phyloP scores from a whole-genome alignment of 257 asterid genomes.

The Solanum medicagineum region DNA sequence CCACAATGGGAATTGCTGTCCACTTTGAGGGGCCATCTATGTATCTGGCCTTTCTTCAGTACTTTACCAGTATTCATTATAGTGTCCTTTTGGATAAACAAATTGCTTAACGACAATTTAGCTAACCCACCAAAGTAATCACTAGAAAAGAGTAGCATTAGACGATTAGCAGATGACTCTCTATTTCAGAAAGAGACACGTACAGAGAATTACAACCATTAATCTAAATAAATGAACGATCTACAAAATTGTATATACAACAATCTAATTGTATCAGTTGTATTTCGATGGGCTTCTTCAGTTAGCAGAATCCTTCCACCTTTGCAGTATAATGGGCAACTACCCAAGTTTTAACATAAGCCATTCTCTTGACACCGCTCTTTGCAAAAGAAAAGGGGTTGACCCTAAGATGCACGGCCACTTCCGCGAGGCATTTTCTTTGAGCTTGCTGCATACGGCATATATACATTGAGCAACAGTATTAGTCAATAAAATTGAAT shows the following conservation, averaged over 20 bases:
- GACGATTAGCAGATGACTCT: background rate
- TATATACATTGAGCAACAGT: background rate
- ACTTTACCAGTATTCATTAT: background rate
- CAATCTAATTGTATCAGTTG: background rate
- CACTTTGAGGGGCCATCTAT: background rate
- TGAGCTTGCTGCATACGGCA: conserved; percentile 26
- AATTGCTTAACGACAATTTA: background rate
- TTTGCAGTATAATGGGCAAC: background rate
- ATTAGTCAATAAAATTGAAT: background rate
- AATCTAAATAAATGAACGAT: background rate
- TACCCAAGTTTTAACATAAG: background rate
- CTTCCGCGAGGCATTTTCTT: conserved; percentile 96
- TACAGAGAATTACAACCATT: background rate
- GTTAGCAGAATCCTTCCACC: background rate
- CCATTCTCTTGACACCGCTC: background rate
- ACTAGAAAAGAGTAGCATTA: background rate
- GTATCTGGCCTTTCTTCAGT: background rate
- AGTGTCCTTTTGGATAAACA: background rate
- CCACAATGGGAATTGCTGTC: background rate
- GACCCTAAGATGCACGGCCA: conserved; percentile 59
- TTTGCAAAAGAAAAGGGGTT: background rate
- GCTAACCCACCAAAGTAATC: background rate
- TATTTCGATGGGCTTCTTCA: background rate
- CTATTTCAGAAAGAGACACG: background rate
- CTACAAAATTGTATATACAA: conserved; percentile 1